phyloP scores from a whole-genome alignment of 805 yeast genomes.

The Candida adriatica region DNA sequence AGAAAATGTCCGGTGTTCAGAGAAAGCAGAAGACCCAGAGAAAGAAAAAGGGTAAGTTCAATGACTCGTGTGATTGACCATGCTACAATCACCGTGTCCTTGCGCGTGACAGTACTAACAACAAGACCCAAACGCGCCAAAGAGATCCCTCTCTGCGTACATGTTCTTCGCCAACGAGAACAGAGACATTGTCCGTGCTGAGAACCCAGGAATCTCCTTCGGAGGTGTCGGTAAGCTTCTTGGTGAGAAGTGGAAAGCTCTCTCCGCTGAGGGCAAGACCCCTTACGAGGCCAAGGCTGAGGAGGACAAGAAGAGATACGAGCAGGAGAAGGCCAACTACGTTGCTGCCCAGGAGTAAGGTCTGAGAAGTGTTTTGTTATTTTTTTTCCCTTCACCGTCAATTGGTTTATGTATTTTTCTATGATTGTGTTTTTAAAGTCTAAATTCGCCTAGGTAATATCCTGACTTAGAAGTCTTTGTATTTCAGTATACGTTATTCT shows the following conservation, averaged over 20 bases:
- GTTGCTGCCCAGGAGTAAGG: conserved; percentile 14
- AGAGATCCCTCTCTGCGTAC: conserved; percentile 96
- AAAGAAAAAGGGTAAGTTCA: conserved; percentile 38
- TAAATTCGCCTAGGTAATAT: no score
- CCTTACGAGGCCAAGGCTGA: conserved; percentile 94
- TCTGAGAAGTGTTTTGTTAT: neutral
- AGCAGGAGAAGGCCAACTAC: conserved; percentile 88
- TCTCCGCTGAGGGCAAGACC: conserved; percentile 70
- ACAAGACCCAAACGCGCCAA: conserved; percentile 97
- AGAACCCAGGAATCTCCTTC: conserved; percentile 92
- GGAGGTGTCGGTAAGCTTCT: conserved; percentile 93
- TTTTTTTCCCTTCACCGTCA: neutral
- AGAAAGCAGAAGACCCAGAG: conserved; percentile 33
- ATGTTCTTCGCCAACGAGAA: conserved; percentile 98
- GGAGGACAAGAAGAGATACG: conserved; percentile 96
- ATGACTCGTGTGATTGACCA: no score
- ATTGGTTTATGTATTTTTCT: conserved; percentile 6
- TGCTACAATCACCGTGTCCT: no score
- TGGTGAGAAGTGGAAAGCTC: conserved; percentile 96
- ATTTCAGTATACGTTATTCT: no score
- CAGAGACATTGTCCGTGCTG: conserved; percentile 93
- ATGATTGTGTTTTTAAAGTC: conserved; percentile 3
- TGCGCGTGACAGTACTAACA: conserved; percentile 2
- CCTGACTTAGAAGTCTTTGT: no score
- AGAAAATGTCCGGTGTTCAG: conserved; percentile 31